phyloP scores from a whole-genome alignment of 306 rosid species.

The Dalbergia cochinchinensis region DNA sequence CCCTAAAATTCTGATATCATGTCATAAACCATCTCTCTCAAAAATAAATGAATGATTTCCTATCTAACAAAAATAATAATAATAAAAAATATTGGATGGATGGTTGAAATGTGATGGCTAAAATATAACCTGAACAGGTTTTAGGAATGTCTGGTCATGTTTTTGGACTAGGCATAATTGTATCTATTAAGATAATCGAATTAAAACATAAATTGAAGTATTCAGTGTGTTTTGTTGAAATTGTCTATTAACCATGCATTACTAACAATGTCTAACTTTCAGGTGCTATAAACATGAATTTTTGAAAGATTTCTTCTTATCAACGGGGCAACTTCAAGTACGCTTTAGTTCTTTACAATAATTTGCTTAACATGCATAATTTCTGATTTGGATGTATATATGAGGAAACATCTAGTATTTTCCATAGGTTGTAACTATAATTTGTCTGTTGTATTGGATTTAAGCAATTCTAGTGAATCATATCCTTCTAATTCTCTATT shows the following conservation, averaged over 20 bases:
- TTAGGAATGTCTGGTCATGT: constrained; percentile 23
- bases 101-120: constrained; percentile 17
- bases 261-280: constrained; percentile 54
- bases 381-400: constrained; percentile 30
- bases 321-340: constrained; percentile 97
- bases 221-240: constrained; percentile 30
- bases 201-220: constrained; percentile 23
- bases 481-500: constrained; percentile 25
- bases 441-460: constrained; percentile 26
- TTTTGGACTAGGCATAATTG: background rate
- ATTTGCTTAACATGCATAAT: constrained; percentile 30
- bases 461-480: constrained; percentile 27
- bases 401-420: constrained; percentile 5
- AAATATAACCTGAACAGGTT: constrained; percentile 8
- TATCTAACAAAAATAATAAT: background rate
- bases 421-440: constrained; percentile 16
- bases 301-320: constrained; percentile 91
- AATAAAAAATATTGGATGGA: background rate
- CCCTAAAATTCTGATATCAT: too few species aligned
- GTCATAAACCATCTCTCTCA: too few species aligned
- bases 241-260: constrained; percentile 30
- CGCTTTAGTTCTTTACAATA: constrained; percentile 47
- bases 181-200: constrained; percentile 23
- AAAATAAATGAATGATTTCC: too few species aligned
- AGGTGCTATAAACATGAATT: constrained; percentile 94